Evolutionary conservation across 108 stramenopile genomes (phyloP), one percentile per base, ranked within the genome.

Genomic region (Nitzschia sp.): DNA sequence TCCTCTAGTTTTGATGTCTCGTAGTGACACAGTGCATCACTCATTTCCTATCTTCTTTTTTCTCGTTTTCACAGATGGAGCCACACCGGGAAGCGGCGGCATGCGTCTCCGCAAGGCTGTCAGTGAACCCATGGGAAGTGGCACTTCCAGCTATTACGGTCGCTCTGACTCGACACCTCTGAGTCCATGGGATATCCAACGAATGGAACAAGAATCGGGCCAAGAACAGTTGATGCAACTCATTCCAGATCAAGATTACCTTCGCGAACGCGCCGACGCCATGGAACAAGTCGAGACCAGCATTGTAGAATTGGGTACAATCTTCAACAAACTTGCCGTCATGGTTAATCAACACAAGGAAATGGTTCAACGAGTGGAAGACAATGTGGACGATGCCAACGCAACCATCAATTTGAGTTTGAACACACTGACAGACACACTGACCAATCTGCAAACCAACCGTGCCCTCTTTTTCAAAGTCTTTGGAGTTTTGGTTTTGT

Each of bases 341-440:
- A 94, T 94, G 93, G 90, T 94, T 9, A 75, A 81, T 42, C 90
- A 94, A 57, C 93, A 94, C 69, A 70, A 76, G 41, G 93, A 94
- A 50, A 89, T 94, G 90, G 93, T 94, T 0, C 86, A 90, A 60
- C 69, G 90, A 61, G 90, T 94, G 44, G 93, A 94, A 75, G 93
- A 94, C 73, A 91, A 94, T 79, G 90, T 94, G 17, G 90, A 94
- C 34, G 90, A 91, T 26, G 84, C 93, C n/a, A 86, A 88, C 57
- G 63, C 82, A 34, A 94, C 84, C 51, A 79, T 94, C 57, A 85
- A 76, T 58, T 59, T 91, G 71, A 83, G 87, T 75, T 59, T 94
- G 76, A 78, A 80, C 29, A 63, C 75, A 12, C 68, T 94, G 67
- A 89, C 86, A 2, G 88, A 94, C 68, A 94, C 93, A 26, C 71